Base-by-base conservation (phyloP, 73 alveolate genomes). In the Diophrys appendiculata region DNA sequence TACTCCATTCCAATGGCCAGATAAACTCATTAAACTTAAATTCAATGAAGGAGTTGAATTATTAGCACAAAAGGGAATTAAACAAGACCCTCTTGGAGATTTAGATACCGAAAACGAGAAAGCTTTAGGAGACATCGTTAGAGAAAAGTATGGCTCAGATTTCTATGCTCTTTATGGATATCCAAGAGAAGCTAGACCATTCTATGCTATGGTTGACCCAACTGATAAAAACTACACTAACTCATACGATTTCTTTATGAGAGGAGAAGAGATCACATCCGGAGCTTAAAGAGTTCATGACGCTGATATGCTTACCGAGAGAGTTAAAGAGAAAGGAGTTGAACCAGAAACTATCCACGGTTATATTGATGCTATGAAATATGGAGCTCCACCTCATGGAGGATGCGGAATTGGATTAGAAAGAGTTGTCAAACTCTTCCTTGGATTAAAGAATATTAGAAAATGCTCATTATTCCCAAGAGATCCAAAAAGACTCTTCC, bases 351-450 rank as follows among this genome's bases (percentile, higher is more conserved):
- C 95, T 29, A 80, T 94, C 71, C 69, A 93, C 82, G 96, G 90
- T 72, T 97, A 97, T 93, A 86, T 97, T 55, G 97, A 97, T 65
- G 76, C 98, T 67, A 96, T 95, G 92, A 95, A 95, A 93, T 96
- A 84, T 72, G 99, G 99, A 64, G 98, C 99, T 33, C 96, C 93
- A 52, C 99, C 99, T 34, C 99, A 98, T 81, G 99, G 99, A 28
- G 99, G 99, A 65, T 97, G 99, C 75, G 99, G 99, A 31, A 93
- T 98, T 83, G 99, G 99, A 55, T 95, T 98, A 73, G 99, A 98
- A 83, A 94, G 99, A 83, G 99, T 98, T 28, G 99, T 97, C 68
- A 97, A 97, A 95, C 93, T 93, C 43, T 94, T 84, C 92, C 60
- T 92, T 55, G 99, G 98, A 52, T 90, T 97, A 60, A 91, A 92